Base-by-base conservation (phyloP, 2,329 filamentous ascomycete genomes). In the Pestalotiopsis sp. region DNA sequence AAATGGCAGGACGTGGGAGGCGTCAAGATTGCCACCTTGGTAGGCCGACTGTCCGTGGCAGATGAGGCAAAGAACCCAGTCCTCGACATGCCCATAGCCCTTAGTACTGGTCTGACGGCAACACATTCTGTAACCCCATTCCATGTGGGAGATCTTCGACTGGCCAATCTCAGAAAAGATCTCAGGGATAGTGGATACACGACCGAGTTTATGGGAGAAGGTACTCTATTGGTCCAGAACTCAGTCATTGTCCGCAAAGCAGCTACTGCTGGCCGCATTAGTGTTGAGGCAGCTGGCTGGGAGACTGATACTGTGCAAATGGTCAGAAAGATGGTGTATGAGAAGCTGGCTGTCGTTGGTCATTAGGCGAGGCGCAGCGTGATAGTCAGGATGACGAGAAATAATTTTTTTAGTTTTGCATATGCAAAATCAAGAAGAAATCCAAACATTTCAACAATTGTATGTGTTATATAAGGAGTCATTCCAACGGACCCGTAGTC, bases 1-100 rank as follows among this genome's bases (percentile, higher is more conserved):
- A 93, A 93, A 76, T 98, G 96, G 96, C 96, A 98, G 82, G 95
- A 93, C 69, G 94, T 98, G 27, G 91, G 94, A 68, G 94, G 93
- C 2, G 84, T 98, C 7, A 93, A 94, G 52, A 93, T 99, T 68
- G 95, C 97, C 17, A 97, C 95, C n/a, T 86, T 99, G 67, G 97
- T 94, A 2, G 96, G 94, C 11, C 90, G 82, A 82, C 85, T 80
- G 3, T 67, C 41, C 12, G 64, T 68, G 14, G 45, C 49, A 5
- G 57, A 49, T 17, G 69, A 68, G 13, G 52, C 45, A 3, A 65
- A 36, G 25, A 23, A 66, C 20, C 64, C 67, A 3, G 23, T 70
- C 76, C 86, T 85, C 14, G 78, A 83, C 64, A 68, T 79, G 20
- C 80, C 67, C 31, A 56, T 63, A 7, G 62, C 71, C 2, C 60